Evolutionary conservation across 2,329 filamentous ascomycete genomes (phyloP), one percentile per base, ranked within the genome.

Genomic region (Phoma sp.): DNA sequence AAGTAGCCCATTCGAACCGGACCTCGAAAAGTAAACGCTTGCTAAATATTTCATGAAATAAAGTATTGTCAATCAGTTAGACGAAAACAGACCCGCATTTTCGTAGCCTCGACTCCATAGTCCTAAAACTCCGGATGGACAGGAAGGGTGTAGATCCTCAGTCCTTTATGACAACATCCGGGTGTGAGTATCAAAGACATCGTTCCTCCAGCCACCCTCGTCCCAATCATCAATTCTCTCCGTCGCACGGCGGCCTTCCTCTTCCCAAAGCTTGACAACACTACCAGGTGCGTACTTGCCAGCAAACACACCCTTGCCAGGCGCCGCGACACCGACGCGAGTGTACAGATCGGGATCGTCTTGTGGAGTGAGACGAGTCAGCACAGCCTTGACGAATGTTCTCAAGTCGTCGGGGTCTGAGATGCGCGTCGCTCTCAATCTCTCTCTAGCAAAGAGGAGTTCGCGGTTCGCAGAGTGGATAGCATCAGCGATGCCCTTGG

Each of bases 241-340:
- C 18, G 81, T 82, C 0, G 90, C 91, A 57, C 82, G 80, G 22
- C 79, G 76, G 0, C 86, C 91, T 75, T 96, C 89, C 60, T 92
- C 88, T 61, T 93, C 85, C 91, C 91, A 96, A n/a, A 96, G 75
- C 76, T 90, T 92, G 46, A 95, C 89, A 24, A 97, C 79, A 73
- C 92, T 96, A 0, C 91, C 93, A 0, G 93, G 93, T 0, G 93
- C 88, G 76, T 96, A 97, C 1, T 91, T 84, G 4, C 89, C 90
- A 63, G 86, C 86, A 79, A 98, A 98, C 0, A 93, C 80, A 27
- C 85, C 84, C 60, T 80, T 78, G 13, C 81, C 78, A 0, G 82
- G 83, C 25, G 83, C 79, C 39, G 83, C 82, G 8, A 96, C 78
- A 1, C 91, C 91, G 13, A 96, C 78, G 2, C 89, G 80, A 1